Percentiles rank a stretch among this genome's conserved stretches.
Evolutionary conservation across 495 filamentous ascomycete species (phyloP).

Genomic region (Trichoderma gamsii): DNA sequence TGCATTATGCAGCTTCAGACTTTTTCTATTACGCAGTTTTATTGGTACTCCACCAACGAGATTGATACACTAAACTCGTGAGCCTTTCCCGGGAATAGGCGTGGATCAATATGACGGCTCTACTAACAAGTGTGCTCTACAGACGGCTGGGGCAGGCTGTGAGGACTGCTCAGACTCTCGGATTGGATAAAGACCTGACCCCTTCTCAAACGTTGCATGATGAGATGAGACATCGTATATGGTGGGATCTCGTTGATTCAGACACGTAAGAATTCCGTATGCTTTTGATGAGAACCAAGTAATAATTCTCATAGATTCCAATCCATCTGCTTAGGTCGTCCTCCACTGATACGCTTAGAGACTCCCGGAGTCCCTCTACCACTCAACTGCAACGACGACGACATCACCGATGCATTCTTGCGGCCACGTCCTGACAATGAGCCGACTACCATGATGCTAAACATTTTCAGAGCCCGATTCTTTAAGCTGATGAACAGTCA

Average conservation of each 20-base stretch:
- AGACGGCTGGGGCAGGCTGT: constrained; percentile 6
- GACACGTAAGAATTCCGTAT: background rate
- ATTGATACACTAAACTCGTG: background rate
- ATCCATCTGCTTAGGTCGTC: background rate
- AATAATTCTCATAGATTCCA: background rate
- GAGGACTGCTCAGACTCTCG: constrained; percentile 3
- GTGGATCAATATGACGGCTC: background rate
- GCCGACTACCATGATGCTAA: background rate
- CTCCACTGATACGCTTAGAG: background rate
- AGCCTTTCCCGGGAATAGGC: background rate
- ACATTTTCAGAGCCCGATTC: constrained; percentile 1
- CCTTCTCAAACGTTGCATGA: background rate
- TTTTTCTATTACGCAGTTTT: constrained; percentile 1
- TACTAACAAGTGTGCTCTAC: background rate
- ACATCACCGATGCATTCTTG: background rate
- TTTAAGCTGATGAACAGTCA: constrained; percentile 4
- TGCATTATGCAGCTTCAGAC: constrained; percentile 6
- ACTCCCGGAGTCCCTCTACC: background rate
- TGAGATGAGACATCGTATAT: constrained; percentile 6
- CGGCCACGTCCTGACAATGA: background rate
- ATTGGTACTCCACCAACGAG: background rate
- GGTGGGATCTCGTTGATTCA: constrained; percentile 11
- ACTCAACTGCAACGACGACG: constrained; percentile 11
- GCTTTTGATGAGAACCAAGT: background rate
- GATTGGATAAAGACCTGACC: background rate